Conservation (phyloP, 1,284 basidiomycete species). For the Porphyrellus sp. region DNA sequence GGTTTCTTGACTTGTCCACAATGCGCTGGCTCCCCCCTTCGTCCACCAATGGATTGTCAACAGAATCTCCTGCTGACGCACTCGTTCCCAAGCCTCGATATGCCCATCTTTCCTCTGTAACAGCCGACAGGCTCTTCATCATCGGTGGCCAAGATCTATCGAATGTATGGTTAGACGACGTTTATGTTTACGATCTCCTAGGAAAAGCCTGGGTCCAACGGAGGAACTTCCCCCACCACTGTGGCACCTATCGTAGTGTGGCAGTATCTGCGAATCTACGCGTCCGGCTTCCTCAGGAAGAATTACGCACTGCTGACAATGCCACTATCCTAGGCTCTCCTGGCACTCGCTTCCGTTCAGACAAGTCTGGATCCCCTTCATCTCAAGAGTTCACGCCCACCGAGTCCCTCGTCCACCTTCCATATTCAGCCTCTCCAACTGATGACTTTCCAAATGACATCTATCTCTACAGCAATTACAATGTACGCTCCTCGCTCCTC, state of each 20-base stretch:
- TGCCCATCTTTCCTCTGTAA: constrained; percentile 85
- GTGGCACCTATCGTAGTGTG: constrained; percentile 90
- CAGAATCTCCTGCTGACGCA: constrained; percentile 38
- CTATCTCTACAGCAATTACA: constrained; percentile 84
- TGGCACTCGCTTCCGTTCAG: constrained; percentile 56
- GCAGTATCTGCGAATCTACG: constrained; percentile 69
- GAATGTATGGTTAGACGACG: constrained; percentile 89
- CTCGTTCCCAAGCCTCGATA: constrained; percentile 79
- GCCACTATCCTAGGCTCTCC: constrained; percentile 49
- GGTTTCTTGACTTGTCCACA: constrained; percentile 74
- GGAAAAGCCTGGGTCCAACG: constrained; percentile 73
- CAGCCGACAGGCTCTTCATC: constrained; percentile 81
- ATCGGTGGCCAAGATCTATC: constrained; percentile 92
- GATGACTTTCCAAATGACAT: constrained; percentile 77
- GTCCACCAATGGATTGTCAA: constrained; percentile 28
- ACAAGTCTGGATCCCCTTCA: constrained; percentile 38
- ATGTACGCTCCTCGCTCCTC: constrained; percentile 50
- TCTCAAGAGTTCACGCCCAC: constrained; percentile 50
- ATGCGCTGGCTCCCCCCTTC: constrained; percentile 67
- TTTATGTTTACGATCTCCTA: constrained; percentile 81
- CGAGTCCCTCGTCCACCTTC: constrained; percentile 64
- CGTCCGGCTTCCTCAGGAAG: constrained; percentile 68
- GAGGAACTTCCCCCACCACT: constrained; percentile 81
- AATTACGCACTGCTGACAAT: constrained; percentile 42
- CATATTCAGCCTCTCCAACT: constrained; percentile 68